Percentiles rank a stretch among this genome's conserved stretches.
These are phyloP conservation scores for Fusarium proliferatum DNA, from an alignment of 2,329 filamentous ascomycete species.

Conservation along the genomic window DNA sequence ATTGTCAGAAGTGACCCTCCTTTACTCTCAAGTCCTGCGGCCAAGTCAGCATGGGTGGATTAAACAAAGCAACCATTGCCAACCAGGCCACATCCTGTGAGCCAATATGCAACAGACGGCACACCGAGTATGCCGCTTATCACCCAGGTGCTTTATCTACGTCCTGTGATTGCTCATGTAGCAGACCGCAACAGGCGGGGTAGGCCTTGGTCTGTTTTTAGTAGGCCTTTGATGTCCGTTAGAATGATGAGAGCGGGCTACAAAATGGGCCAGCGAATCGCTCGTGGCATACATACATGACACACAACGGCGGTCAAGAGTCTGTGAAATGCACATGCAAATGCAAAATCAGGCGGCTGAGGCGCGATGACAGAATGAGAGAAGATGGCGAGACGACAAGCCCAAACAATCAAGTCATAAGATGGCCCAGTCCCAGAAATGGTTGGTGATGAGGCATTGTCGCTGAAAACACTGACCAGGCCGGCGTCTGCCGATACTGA, in stretches of 20 bases:
- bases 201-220: neutral
- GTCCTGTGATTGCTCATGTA: conserved; percentile 39
- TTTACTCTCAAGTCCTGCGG: conserved; percentile 24
- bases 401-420: conserved; percentile 2
- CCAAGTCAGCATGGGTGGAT: conserved; percentile 45
- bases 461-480: conserved; percentile 20
- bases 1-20: conserved; percentile 32
- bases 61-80: conserved; percentile 35
- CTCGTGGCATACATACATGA: conserved; percentile 23
- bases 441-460: conserved; percentile 12
- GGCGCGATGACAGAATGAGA: conserved; percentile 15
- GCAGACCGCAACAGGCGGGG: conserved; percentile 26
- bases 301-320: conserved; percentile 30
- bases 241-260: conserved; percentile 22
- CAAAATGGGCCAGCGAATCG: conserved; percentile 40
- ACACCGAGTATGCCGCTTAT: conserved; percentile 43
- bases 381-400: conserved; percentile 16
- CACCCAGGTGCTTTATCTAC: conserved; percentile 24
- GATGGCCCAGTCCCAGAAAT: conserved; percentile 3
- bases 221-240: conserved; percentile 23
- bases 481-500: neutral
- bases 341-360: conserved; percentile 20
- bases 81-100: conserved; percentile 38
- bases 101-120: conserved; percentile 42
- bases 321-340: conserved; percentile 7